Evolutionary conservation across 2,329 filamentous ascomycete species (phyloP).

Genomic region (Magnaporthiopsis rhizophila): DNA sequence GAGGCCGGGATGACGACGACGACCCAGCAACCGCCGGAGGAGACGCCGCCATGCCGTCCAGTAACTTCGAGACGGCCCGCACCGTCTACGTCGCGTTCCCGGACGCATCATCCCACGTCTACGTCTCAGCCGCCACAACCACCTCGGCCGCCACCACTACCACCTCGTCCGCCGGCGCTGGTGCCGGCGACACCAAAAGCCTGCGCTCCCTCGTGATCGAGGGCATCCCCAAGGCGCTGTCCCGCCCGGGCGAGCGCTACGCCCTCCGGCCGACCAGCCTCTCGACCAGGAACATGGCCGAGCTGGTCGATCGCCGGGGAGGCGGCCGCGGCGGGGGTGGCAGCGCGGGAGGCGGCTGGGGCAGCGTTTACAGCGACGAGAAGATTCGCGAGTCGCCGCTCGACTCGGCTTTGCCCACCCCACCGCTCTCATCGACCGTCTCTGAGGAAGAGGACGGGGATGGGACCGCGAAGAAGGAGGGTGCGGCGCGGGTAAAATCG

Average conservation of each 20-base stretch:
- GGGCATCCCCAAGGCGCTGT: constrained; percentile 75
- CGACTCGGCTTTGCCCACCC: constrained; percentile 40
- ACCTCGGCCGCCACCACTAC: constrained; percentile 24
- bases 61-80: constrained; percentile 54
- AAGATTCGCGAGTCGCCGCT: constrained; percentile 45
- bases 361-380: constrained; percentile 63
- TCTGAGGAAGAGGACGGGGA: constrained; percentile 25
- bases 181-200: constrained; percentile 46
- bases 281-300: constrained; percentile 61
- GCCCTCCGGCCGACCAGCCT: constrained; percentile 60
- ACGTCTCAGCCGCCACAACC: constrained; percentile 43
- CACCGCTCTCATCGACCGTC: constrained; percentile 24
- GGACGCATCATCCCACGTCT: constrained; percentile 69
- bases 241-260: constrained; percentile 64
- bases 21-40: not conserved
- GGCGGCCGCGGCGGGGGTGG: constrained; percentile 53
- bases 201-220: constrained; percentile 66
- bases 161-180: constrained; percentile 14
- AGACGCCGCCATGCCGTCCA: constrained; percentile 15
- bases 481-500: constrained; percentile 11
- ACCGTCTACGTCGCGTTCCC: constrained; percentile 79
- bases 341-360: constrained; percentile 67
- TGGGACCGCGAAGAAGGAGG: constrained; percentile 7
- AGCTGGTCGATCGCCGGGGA: constrained; percentile 62
- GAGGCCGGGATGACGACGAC: constrained; percentile 15